A percentile compares a stretch with the other conserved stretches of the same genome.
phyloP scores from a whole-genome alignment of 208 protist species.

The Crithidia bombi region DNA sequence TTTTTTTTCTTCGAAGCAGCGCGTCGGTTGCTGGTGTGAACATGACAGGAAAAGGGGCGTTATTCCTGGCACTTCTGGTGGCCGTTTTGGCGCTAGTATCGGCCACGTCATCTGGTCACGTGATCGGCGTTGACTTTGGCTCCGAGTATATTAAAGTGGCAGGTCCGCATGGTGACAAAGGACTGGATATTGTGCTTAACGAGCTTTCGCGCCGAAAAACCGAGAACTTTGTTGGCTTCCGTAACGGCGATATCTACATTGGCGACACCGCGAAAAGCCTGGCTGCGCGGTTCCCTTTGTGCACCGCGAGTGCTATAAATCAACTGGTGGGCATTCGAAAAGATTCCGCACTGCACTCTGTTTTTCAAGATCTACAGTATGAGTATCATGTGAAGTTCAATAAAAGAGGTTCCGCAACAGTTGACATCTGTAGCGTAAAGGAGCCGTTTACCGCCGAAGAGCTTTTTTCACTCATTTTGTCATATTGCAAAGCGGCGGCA shows the following conservation, averaged over 20 bases:
- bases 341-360: slow-evolving; percentile 39
- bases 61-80: slow-evolving; percentile 2
- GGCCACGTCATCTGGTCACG: slow-evolving; percentile 35
- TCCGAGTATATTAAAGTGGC: slow-evolving; percentile 86
- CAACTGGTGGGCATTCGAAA: slow-evolving; percentile 64
- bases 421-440: slow-evolving; percentile 54
- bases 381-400: slow-evolving; percentile 59
- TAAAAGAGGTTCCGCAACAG: slow-evolving; percentile 46
- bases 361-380: slow-evolving; percentile 38
- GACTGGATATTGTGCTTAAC: slow-evolving; percentile 95
- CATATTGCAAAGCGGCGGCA: slow-evolving; percentile 60
- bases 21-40: no score
- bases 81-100: slow-evolving; percentile 13
- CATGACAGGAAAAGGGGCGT: neutral
- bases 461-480: slow-evolving; percentile 88
- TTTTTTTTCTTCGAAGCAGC: slow-evolving; percentile 33
- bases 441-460: slow-evolving; percentile 84
- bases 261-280: slow-evolving; percentile 85
- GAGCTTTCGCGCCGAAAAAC: slow-evolving; percentile 94
- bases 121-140: slow-evolving; percentile 91
- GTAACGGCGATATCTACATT: slow-evolving; percentile 89
- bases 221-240: slow-evolving; percentile 90
- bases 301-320: slow-evolving; percentile 69
- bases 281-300: slow-evolving; percentile 88
- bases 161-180: slow-evolving; percentile 62